phyloP scores from a whole-genome alignment of 208 protist genomes.

The Porcisia deanei region DNA sequence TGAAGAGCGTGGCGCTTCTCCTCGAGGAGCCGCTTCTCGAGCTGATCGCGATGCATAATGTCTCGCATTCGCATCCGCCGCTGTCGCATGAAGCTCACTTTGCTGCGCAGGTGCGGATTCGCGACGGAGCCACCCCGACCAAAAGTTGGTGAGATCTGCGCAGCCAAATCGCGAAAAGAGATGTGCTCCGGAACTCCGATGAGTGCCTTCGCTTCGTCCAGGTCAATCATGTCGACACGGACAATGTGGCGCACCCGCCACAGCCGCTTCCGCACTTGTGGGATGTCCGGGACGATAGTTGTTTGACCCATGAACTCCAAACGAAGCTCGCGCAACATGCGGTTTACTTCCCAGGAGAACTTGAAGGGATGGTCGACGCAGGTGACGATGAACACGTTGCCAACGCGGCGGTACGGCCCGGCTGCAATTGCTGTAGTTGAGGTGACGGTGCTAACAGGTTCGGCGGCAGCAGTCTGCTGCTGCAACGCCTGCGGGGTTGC shows the following conservation, averaged over 20 bases:
- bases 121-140: slow-evolving; percentile 43
- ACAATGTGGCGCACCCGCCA: slow-evolving; percentile 83
- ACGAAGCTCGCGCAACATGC: slow-evolving; percentile 75
- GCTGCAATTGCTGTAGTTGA: slow-evolving; percentile 40
- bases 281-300: slow-evolving; percentile 79
- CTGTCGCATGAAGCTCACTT: slow-evolving; percentile 81
- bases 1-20: slow-evolving; percentile 38
- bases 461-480: not conserved
- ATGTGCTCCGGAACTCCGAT: slow-evolving; percentile 84
- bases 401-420: slow-evolving; percentile 74
- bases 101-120: slow-evolving; percentile 65
- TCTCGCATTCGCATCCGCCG: slow-evolving; percentile 82
- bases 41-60: slow-evolving; percentile 76
- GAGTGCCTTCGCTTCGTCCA: slow-evolving; percentile 82
- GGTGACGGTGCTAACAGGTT: not conserved
- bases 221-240: slow-evolving; percentile 69
- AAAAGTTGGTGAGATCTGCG: slow-evolving; percentile 65
- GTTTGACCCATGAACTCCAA: slow-evolving; percentile 88
- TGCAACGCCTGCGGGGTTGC: not conserved
- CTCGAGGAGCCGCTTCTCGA: slow-evolving; percentile 76
- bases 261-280: slow-evolving; percentile 65
- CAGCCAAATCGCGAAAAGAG: slow-evolving; percentile 62
- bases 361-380: slow-evolving; percentile 87
- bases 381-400: slow-evolving; percentile 83
- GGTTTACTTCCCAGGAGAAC: slow-evolving; percentile 85